Percentiles rank a stretch among this genome's conserved stretches.
Conservation (phyloP, 2,329 filamentous ascomycete genomes). For the Blastomyces emzantsi region DNA sequence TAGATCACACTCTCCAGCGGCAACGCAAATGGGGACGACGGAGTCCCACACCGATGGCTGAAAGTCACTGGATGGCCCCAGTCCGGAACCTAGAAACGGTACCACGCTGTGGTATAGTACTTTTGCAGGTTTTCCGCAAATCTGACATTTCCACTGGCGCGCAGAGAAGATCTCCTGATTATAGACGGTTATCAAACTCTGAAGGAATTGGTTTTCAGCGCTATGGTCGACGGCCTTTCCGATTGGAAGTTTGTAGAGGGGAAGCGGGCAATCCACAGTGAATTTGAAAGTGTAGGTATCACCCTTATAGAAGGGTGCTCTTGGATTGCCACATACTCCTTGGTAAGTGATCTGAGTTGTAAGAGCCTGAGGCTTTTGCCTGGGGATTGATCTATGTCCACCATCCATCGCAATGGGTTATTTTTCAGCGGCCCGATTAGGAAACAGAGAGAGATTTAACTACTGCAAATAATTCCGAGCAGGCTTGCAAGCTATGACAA, state of each 20-base stretch:
- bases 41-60: slow-evolving; percentile 24
- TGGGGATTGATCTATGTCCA: not conserved
- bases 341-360: not conserved
- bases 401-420: not conserved
- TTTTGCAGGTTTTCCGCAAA: not conserved
- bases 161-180: not conserved
- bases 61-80: not conserved
- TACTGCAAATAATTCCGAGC: not conserved
- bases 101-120: not conserved
- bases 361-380: not conserved
- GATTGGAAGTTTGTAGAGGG: not conserved
- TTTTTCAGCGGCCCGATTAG: not conserved
- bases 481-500: not conserved
- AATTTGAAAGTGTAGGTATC: not conserved
- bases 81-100: not conserved
- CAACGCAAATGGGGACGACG: not conserved
- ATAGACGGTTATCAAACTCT: not conserved
- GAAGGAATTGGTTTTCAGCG: not conserved
- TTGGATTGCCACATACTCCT: not conserved
- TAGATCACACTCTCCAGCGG: not conserved
- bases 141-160: not conserved
- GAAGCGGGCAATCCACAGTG: not conserved
- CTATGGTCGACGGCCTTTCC: not conserved
- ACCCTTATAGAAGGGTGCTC: not conserved
- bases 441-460: not conserved